These are phyloP conservation scores for Phytopythium helicoides DNA, from an alignment of 352 stramenopile genomes.

Conservation along the genomic window DNA sequence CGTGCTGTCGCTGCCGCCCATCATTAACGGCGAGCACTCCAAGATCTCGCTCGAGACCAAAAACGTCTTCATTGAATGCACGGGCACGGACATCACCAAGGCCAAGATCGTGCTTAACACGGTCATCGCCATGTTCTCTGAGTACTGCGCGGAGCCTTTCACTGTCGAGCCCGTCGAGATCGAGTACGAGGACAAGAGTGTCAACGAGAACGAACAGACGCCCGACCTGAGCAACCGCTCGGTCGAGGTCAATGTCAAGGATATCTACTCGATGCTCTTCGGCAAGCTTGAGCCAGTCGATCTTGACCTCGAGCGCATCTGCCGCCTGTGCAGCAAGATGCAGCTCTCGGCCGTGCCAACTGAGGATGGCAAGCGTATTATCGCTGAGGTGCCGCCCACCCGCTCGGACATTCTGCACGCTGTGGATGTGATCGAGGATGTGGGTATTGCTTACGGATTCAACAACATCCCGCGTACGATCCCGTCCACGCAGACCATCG, in stretches of 20 bases:
- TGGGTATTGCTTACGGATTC: slow-evolving; percentile 99
- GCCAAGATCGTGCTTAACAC: slow-evolving; percentile 99
- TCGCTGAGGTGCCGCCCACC: slow-evolving; percentile 96
- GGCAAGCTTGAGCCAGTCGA: slow-evolving; percentile 70
- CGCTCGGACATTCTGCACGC: slow-evolving; percentile 98
- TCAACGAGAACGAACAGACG: slow-evolving; percentile 76
- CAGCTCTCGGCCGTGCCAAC: slow-evolving; percentile 91
- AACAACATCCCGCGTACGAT: slow-evolving; percentile 98
- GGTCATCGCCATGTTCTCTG: slow-evolving; percentile 99
- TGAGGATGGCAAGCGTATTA: slow-evolving; percentile 66
- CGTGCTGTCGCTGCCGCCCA: slow-evolving; percentile 97
- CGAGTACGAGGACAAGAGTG: slow-evolving; percentile 91
- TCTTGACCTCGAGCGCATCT: slow-evolving; percentile 88
- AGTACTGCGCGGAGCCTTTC: slow-evolving; percentile 97
- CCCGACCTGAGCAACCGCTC: slow-evolving; percentile 92
- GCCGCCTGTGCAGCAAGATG: slow-evolving; percentile 97
- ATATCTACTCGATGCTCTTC: slow-evolving; percentile 90
- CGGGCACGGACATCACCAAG: slow-evolving; percentile 99
- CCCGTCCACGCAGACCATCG: slow-evolving; percentile 95
- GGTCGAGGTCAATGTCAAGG: slow-evolving; percentile 80
- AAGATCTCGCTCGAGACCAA: slow-evolving; percentile 97
- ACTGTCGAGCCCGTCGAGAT: slow-evolving; percentile 96
- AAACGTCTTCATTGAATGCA: slow-evolving; percentile 99
- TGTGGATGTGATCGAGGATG: slow-evolving; percentile 99
- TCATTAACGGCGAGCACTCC: slow-evolving; percentile 99